phyloP scores from a whole-genome alignment of 768 basidiomycete species.

The Termitomyces sp. region DNA sequence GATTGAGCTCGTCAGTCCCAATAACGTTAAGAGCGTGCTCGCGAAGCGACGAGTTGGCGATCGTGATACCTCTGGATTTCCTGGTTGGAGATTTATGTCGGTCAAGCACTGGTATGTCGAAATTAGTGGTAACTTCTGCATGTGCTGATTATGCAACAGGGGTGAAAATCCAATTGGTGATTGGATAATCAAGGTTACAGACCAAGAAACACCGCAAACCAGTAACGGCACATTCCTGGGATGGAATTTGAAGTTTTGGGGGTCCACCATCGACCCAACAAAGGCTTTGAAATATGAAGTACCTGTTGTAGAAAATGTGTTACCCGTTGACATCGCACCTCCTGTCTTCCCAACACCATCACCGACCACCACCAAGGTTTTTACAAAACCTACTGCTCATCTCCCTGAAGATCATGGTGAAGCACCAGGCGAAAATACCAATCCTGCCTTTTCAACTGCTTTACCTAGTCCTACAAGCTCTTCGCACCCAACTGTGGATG shows the following conservation, averaged over 20 bases:
- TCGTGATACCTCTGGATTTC: slow-evolving; percentile 59
- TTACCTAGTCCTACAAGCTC: slow-evolving; percentile 23
- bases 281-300: slow-evolving; percentile 60
- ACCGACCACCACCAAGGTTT: slow-evolving; percentile 47
- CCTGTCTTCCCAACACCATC: slow-evolving; percentile 29
- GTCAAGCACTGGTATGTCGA: slow-evolving; percentile 85
- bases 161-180: slow-evolving; percentile 86
- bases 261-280: slow-evolving; percentile 70
- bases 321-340: slow-evolving; percentile 37
- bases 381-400: slow-evolving; percentile 80
- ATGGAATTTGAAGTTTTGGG: slow-evolving; percentile 94
- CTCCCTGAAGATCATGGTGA: slow-evolving; percentile 84
- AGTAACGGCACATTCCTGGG: slow-evolving; percentile 71
- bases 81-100: slow-evolving; percentile 98
- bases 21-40: slow-evolving; percentile 79
- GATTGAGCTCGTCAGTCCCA: slow-evolving; percentile 82
- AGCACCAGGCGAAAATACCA: slow-evolving; percentile 73
- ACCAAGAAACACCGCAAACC: slow-evolving; percentile 51
- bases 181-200: slow-evolving; percentile 87
- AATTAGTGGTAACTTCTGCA: background rate
- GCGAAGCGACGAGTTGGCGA: slow-evolving; percentile 70
- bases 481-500: slow-evolving; percentile 51
- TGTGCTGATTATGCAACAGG: slow-evolving; percentile 41
- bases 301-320: slow-evolving; percentile 41
- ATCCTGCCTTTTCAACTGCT: slow-evolving; percentile 57